Evolutionary conservation across 2,329 filamentous ascomycete species (phyloP), one percentile per base, ranked within the genome.

Genomic region (Penicillium sp.): DNA sequence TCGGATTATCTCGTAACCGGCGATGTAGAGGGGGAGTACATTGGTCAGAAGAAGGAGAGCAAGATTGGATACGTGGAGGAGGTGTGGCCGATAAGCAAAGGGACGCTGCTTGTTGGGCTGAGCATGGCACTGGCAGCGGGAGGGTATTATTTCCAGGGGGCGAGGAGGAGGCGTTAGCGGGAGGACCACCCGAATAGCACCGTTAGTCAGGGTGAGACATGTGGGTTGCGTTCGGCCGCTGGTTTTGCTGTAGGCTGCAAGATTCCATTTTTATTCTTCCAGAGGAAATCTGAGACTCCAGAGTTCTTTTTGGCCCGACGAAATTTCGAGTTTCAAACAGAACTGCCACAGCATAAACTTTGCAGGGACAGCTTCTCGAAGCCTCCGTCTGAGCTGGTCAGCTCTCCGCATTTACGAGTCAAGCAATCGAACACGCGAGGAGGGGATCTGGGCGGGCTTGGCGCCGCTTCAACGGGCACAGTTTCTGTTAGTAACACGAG

Each of bases 41-140:
- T 78, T 1, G 60, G 66, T n/a, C 57, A 60, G n/a, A 69, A 72
- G 54, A 70, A 67, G 44, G 63, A 62, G 3, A 73, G 63, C 1
- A 49, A 70, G 19, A 66, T 78, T 30, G 68, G 69, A 4, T 71
- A 76, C 30, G 74, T 78, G 1, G 66, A 73, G 11, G 78, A 81
- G 63, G 75, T 79, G 60, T 72, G 70, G 4, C 64, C 72, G 6
- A 61, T 80, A 3, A 70, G 72, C 52, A 69, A 73, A 45, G 58
- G 65, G 15, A 70, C 72, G 1, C 61, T 76, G 65, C 59, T 96
- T 90, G 77, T 95, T 90, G 17, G 91, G 89, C 21, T 91, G 86
- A 58, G 92, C 90, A 50, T 65, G 9, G 41, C 91, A 91, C 71
- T 93, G 86, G 73, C 90, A 3, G 64, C 58, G 7, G 71, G 68